Percentiles rank a stretch among this genome's conserved stretches.
Conservation (phyloP, 1,284 basidiomycete genomes). For the Schizopora paradoxa region DNA sequence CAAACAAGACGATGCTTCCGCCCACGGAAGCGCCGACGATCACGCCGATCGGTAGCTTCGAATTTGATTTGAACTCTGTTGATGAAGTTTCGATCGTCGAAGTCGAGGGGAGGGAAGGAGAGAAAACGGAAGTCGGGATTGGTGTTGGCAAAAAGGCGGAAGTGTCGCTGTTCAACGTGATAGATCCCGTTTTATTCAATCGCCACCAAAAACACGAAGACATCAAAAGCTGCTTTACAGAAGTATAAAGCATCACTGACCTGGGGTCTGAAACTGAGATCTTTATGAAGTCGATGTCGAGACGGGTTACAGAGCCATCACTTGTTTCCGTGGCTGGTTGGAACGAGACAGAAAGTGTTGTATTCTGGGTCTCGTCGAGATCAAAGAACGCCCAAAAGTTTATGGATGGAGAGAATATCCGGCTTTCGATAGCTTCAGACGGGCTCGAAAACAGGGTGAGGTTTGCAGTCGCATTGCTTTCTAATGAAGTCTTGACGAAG, state of each 20-base stretch:
- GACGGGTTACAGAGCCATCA: conserved; percentile 22
- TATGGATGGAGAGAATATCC: conserved; percentile 27
- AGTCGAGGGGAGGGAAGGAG: conserved; percentile 27
- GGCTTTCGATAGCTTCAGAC: conserved; percentile 24
- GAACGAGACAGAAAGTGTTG: conserved; percentile 40
- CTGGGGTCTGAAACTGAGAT: conserved; percentile 35
- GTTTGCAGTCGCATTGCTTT: conserved; percentile 47
- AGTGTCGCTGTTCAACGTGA: conserved; percentile 25
- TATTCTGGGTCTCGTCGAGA: conserved; percentile 35
- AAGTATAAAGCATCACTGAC: conserved; percentile 27
- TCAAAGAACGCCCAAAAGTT: conserved; percentile 31
- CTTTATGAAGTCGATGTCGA: conserved; percentile 39
- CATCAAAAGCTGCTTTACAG: neutral
- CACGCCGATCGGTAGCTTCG: conserved; percentile 34
- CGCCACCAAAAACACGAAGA: neutral
- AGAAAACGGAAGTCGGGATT: conserved; percentile 34
- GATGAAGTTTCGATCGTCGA: conserved; percentile 20
- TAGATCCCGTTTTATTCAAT: neutral
- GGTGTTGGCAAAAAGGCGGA: conserved; percentile 37
- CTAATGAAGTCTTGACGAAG: conserved; percentile 37
- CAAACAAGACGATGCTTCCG: conserved; percentile 31
- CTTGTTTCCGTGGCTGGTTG: conserved; percentile 25
- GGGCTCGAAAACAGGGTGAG: conserved; percentile 39
- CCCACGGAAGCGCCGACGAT: conserved; percentile 28
- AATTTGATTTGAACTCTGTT: conserved; percentile 16